Conservation (phyloP, 2,329 filamentous ascomycete genomes). For the Neofusicoccum parvum region DNA sequence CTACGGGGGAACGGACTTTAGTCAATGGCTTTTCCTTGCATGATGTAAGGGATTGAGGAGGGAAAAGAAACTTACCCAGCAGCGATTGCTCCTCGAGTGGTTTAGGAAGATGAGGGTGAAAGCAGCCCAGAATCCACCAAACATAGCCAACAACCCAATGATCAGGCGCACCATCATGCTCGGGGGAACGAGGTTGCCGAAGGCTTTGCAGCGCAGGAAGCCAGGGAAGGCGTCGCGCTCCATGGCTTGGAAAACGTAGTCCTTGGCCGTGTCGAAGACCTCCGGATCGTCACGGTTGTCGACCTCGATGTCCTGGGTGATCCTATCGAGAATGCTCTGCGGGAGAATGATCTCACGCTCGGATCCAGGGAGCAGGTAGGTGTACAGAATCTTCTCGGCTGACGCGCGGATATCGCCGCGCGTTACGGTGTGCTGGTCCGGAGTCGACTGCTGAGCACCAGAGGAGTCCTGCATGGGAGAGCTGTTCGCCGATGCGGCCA, state of each 20-base stretch:
- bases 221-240: conserved; percentile 98
- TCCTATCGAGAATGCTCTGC: conserved; percentile 80
- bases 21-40: no score
- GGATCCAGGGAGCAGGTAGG: conserved; percentile 89
- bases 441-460: conserved; percentile 29
- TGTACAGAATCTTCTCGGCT: conserved; percentile 98
- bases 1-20: conserved; percentile 39
- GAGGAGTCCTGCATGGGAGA: conserved; percentile 54
- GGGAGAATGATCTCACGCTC: conserved; percentile 96
- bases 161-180: conserved; percentile 86
- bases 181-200: conserved; percentile 92
- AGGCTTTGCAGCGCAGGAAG: conserved; percentile 89
- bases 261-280: conserved; percentile 95
- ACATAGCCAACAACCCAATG: conserved; percentile 81
- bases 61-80: conserved; percentile 69
- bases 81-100: conserved; percentile 70
- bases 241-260: conserved; percentile 99
- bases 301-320: conserved; percentile 86
- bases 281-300: conserved; percentile 93
- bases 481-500: conserved; percentile 71
- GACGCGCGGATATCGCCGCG: conserved; percentile 88
- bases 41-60: not conserved
- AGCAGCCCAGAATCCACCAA: conserved; percentile 89
- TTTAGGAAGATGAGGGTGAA: conserved; percentile 93
- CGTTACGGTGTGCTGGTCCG: conserved; percentile 77